These are phyloP conservation scores for Gossypium anomalum DNA, from an alignment of 345 rosid species.

Conservation along the genomic window DNA sequence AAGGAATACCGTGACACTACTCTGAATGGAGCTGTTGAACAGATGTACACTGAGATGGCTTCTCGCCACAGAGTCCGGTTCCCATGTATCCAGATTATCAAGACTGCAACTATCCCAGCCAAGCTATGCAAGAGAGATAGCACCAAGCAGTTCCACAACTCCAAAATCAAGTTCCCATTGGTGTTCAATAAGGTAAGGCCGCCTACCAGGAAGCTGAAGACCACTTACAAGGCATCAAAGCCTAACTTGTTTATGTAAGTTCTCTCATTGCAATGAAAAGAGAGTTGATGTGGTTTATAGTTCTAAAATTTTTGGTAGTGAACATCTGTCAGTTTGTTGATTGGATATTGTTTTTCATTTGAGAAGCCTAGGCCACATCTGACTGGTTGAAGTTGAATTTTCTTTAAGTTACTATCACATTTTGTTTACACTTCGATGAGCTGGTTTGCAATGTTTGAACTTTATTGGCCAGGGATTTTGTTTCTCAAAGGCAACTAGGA, in stretches of 20 bases:
- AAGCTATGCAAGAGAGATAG: conserved; percentile 48
- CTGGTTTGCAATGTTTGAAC: not conserved
- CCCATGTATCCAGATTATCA: conserved; percentile 60
- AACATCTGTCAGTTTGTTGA: conserved; percentile 11
- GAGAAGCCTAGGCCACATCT: not conserved
- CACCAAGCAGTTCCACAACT: conserved; percentile 57
- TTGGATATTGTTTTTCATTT: conserved; percentile 18
- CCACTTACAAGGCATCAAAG: conserved; percentile 48
- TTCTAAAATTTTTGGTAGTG: conserved; percentile 19
- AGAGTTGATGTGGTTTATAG: not conserved
- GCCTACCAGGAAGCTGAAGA: conserved; percentile 55
- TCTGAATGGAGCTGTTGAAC: conserved; percentile 58
- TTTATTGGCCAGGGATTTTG: not conserved
- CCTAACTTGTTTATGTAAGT: conserved; percentile 50
- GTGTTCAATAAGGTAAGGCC: conserved; percentile 46
- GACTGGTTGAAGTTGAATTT: conserved; percentile 7
- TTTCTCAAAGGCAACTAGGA: not conserved
- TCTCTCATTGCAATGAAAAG: not conserved
- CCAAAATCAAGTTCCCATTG: conserved; percentile 47
- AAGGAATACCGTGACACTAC: conserved; percentile 52
- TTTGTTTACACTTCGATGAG: not conserved
- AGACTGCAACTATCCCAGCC: conserved; percentile 52
- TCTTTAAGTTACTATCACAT: conserved; percentile 10
- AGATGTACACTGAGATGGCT: conserved; percentile 64
- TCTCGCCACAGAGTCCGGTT: conserved; percentile 60